Conservation (phyloP, 2,329 filamentous ascomycete genomes). For the Alternaria hordeiaustralica region DNA sequence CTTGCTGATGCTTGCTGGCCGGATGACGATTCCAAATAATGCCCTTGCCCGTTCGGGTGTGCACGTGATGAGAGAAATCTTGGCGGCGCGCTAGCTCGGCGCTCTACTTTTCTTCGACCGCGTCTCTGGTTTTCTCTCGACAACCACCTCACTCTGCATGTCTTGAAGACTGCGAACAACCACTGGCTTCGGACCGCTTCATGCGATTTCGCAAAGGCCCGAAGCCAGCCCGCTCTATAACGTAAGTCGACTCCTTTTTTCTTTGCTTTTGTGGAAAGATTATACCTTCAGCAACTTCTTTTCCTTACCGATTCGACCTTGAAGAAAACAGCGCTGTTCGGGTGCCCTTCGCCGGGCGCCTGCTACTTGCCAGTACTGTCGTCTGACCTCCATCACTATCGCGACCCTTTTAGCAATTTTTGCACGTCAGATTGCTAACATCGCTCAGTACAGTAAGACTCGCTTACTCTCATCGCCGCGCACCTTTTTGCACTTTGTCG, state of each 20-base stretch:
- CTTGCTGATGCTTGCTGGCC: background rate
- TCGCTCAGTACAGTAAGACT: slow-evolving; percentile 1
- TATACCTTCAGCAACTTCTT: slow-evolving; percentile 81
- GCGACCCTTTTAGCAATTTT: background rate
- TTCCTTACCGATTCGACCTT: slow-evolving; percentile 88
- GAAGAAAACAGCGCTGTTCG: slow-evolving; percentile 75
- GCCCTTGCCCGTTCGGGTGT: slow-evolving; percentile 7
- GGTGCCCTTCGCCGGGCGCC: slow-evolving; percentile 66
- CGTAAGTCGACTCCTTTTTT: slow-evolving; percentile 14
- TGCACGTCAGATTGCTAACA: slow-evolving; percentile 18
- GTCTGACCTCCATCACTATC: slow-evolving; percentile 65
- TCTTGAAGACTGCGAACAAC: background rate
- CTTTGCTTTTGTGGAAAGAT: slow-evolving; percentile 63
- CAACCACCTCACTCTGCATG: background rate
- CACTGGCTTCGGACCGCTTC: slow-evolving; percentile 12
- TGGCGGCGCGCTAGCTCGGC: slow-evolving; percentile 22
- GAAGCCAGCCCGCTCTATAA: slow-evolving; percentile 5
- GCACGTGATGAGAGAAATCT: slow-evolving; percentile 13
- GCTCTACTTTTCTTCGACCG: slow-evolving; percentile 30
- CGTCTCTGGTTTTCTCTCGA: slow-evolving; percentile 15
- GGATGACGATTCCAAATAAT: slow-evolving; percentile 18
- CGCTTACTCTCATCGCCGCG: slow-evolving; percentile 5
- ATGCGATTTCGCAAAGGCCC: background rate
- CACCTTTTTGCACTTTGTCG: background rate
- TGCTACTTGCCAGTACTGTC: slow-evolving; percentile 93